Percentiles rank a stretch among this genome's conserved stretches.
Evolutionary conservation across 2,329 filamentous ascomycete species (phyloP).

Genomic region (Cephalotrichum gorgonifer): DNA sequence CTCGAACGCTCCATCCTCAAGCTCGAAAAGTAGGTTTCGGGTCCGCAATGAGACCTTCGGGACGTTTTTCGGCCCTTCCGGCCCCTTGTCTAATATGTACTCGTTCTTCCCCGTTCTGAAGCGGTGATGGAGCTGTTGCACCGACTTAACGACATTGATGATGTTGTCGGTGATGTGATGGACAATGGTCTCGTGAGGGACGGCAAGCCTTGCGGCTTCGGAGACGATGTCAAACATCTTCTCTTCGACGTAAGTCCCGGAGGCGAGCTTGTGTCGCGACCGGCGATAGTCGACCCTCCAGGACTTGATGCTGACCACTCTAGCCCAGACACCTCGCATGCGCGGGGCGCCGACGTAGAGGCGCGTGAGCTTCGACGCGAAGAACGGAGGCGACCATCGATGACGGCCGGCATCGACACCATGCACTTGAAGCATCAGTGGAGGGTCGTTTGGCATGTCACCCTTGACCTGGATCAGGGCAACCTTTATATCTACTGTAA

Average conservation of each 20-base stretch:
- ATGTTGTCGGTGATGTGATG: slow-evolving; percentile 91
- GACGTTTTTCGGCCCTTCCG: slow-evolving; percentile 76
- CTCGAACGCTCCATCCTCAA: slow-evolving; percentile 94
- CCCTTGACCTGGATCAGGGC: slow-evolving; percentile 80
- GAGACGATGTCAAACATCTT: slow-evolving; percentile 74
- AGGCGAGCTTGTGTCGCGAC: slow-evolving; percentile 55
- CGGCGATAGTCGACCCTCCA: slow-evolving; percentile 73
- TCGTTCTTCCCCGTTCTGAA: slow-evolving; percentile 83
- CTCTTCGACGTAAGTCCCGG: slow-evolving; percentile 54
- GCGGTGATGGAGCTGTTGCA: slow-evolving; percentile 83
- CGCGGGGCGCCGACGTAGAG: slow-evolving; percentile 81
- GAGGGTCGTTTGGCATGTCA: slow-evolving; percentile 79
- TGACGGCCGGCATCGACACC: slow-evolving; percentile 74
- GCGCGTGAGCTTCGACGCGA: slow-evolving; percentile 67
- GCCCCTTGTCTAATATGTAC: slow-evolving; percentile 75
- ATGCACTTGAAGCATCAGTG: slow-evolving; percentile 82
- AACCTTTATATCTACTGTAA: slow-evolving; percentile 74
- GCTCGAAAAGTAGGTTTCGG: slow-evolving; percentile 75
- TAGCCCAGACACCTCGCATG: slow-evolving; percentile 74
- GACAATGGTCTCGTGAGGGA: slow-evolving; percentile 85
- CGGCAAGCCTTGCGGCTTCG: slow-evolving; percentile 76
- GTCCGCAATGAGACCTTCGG: slow-evolving; percentile 78
- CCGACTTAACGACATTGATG: slow-evolving; percentile 76
- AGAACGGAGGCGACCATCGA: slow-evolving; percentile 76
- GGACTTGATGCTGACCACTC: slow-evolving; percentile 74